These are phyloP conservation scores for Metarhizium humberi DNA, from an alignment of 2,329 filamentous ascomycete genomes.

Conservation along the genomic window DNA sequence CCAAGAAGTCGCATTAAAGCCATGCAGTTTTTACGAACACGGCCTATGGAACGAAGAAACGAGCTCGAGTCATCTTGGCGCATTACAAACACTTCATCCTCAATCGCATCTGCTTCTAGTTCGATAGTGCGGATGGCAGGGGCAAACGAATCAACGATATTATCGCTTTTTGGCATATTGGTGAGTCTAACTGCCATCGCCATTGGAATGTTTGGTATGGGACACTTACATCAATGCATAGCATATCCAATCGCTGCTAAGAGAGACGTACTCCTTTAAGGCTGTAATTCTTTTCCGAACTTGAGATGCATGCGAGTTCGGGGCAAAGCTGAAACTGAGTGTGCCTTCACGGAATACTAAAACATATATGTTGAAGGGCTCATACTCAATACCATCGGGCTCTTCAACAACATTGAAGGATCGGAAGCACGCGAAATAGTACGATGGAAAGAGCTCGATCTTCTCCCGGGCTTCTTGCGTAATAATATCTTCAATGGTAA, in stretches of 20 bases:
- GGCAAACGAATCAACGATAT: slow-evolving; percentile 94
- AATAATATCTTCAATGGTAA: slow-evolving; percentile 93
- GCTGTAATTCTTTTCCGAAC: slow-evolving; percentile 88
- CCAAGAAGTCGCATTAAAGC: slow-evolving; percentile 85
- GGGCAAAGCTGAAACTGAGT: slow-evolving; percentile 85
- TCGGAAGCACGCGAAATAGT: slow-evolving; percentile 97
- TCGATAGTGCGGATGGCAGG: slow-evolving; percentile 84
- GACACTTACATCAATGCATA: slow-evolving; percentile 82
- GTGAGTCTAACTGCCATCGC: not conserved
- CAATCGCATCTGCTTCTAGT: slow-evolving; percentile 80
- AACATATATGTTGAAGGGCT: slow-evolving; percentile 94
- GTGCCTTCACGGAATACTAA: slow-evolving; percentile 94
- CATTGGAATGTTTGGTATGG: not conserved
- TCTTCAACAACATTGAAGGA: slow-evolving; percentile 78
- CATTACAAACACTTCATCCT: slow-evolving; percentile 90
- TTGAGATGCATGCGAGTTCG: slow-evolving; percentile 77
- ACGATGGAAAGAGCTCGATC: slow-evolving; percentile 93
- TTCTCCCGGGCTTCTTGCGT: slow-evolving; percentile 96
- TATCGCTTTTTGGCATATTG: slow-evolving; percentile 49
- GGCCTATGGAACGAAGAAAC: slow-evolving; percentile 82
- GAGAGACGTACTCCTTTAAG: slow-evolving; percentile 86
- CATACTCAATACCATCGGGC: slow-evolving; percentile 72
- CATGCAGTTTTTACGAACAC: slow-evolving; percentile 90
- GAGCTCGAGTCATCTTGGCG: slow-evolving; percentile 81
- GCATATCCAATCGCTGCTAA: slow-evolving; percentile 98